Percentiles rank a stretch among this genome's conserved stretches.
These are phyloP conservation scores for Cryphonectria carpinicola DNA, from an alignment of 2,329 filamentous ascomycete species.

Conservation along the genomic window DNA sequence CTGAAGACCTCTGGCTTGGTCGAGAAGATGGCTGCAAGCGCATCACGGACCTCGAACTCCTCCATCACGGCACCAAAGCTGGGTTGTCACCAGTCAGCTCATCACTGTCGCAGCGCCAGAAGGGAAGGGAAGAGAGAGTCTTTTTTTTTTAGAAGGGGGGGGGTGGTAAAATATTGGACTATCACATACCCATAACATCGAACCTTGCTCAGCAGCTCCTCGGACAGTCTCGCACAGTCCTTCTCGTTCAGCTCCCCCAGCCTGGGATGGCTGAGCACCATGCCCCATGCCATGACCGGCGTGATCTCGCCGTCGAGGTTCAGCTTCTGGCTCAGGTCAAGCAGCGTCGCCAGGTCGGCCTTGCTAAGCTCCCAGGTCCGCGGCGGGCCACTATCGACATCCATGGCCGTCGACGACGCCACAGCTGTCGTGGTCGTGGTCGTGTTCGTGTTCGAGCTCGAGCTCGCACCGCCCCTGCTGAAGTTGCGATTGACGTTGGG, in stretches of 20 bases:
- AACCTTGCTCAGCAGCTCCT: constrained; percentile 77
- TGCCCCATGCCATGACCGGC: constrained; percentile 92
- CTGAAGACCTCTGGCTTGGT: constrained; percentile 50
- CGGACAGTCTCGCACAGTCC: constrained; percentile 74
- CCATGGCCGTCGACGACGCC: constrained; percentile 13
- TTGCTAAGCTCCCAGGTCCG: constrained; percentile 81
- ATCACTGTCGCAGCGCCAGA: constrained; percentile 1
- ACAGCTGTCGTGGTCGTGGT: neutral
- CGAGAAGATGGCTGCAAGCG: constrained; percentile 71
- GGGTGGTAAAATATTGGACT: neutral
- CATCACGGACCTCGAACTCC: constrained; percentile 75
- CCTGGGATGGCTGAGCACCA: constrained; percentile 73
- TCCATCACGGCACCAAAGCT: constrained; percentile 69
- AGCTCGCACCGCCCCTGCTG: constrained; percentile 12
- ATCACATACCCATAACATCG: constrained; percentile 84
- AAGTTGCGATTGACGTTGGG: constrained; percentile 29
- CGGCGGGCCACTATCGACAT: constrained; percentile 42
- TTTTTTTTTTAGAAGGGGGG: too few species aligned
- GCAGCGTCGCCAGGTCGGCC: constrained; percentile 76
- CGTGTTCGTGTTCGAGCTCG: neutral
- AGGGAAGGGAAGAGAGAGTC: neutral
- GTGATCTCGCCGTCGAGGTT: constrained; percentile 90
- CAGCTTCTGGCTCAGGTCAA: constrained; percentile 81
- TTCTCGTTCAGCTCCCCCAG: constrained; percentile 66
- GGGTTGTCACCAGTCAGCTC: neutral